Conservation (phyloP, 257 asterid species). For the Ligustrum vulgare region DNA sequence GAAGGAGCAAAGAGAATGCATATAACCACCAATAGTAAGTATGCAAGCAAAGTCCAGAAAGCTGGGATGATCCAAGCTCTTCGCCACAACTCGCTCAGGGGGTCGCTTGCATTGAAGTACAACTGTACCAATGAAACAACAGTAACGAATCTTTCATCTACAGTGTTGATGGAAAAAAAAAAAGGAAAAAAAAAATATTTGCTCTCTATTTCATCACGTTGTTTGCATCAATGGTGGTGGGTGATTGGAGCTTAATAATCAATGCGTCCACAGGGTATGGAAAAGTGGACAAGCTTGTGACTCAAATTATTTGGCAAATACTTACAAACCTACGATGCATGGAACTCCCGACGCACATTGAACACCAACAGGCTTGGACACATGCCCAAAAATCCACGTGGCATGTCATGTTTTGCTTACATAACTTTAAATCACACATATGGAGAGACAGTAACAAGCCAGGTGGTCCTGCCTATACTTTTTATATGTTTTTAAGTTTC, state of each 20-base stretch:
- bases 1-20: slow-evolving; percentile 94
- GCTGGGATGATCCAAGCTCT: slow-evolving; percentile 96
- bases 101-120: slow-evolving; percentile 95
- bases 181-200: neutral
- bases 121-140: slow-evolving; percentile 45
- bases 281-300: neutral
- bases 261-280: neutral
- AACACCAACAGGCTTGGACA: too few species aligned
- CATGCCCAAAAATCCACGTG: too few species aligned
- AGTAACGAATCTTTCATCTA: slow-evolving; percentile 17
- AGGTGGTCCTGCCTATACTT: too few species aligned
- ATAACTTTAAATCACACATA: too few species aligned
- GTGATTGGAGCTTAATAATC: neutral
- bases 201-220: too few species aligned
- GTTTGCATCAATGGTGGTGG: neutral
- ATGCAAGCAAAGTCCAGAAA: slow-evolving; percentile 87
- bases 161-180: slow-evolving; percentile 2
- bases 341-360: neutral
- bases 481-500: too few species aligned
- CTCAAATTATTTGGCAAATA: neutral
- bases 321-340: neutral
- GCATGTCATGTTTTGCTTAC: too few species aligned
- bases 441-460: too few species aligned
- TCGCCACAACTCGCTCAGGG: slow-evolving; percentile 84
- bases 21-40: slow-evolving; percentile 66